Conservation (phyloP, 2,329 filamentous ascomycete species). For the Neonectria coccinea region DNA sequence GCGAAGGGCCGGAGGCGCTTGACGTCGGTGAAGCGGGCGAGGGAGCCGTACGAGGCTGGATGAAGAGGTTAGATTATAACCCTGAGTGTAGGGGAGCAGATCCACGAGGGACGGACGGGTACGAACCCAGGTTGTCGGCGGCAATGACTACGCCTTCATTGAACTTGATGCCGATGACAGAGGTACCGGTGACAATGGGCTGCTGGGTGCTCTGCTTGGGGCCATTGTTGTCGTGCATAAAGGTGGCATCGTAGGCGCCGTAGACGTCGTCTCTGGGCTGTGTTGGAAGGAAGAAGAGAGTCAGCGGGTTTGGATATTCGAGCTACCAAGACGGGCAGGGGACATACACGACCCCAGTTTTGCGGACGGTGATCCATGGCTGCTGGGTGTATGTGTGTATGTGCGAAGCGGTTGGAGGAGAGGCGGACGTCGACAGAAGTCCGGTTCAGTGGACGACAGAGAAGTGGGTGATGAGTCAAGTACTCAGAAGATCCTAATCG, state of each 20-base stretch:
- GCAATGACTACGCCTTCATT: constrained; percentile 96
- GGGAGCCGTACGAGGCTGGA: constrained; percentile 94
- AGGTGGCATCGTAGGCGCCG: constrained; percentile 89
- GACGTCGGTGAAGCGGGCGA: constrained; percentile 95
- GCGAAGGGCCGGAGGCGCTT: constrained; percentile 94
- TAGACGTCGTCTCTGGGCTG: constrained; percentile 98
- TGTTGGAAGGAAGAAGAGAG: constrained; percentile 5
- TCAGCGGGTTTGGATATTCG: constrained; percentile 21
- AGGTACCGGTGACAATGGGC: constrained; percentile 95
- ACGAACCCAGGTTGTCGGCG: constrained; percentile 91
- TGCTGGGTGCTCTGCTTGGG: constrained; percentile 90
- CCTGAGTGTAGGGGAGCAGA: not conserved
- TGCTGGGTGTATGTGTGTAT: constrained; percentile 30
- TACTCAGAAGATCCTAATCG: constrained; percentile 23
- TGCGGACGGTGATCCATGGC: constrained; percentile 79
- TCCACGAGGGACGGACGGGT: constrained; percentile 15
- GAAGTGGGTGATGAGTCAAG: not conserved
- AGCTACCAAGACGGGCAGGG: constrained; percentile 27
- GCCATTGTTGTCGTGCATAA: constrained; percentile 75
- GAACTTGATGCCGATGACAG: constrained; percentile 94
- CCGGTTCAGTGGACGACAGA: not conserved
- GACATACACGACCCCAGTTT: constrained; percentile 77
- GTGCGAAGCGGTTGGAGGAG: constrained; percentile 25
- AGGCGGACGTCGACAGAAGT: not conserved
- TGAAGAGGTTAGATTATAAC: constrained; percentile 18